A percentile compares a stretch with the other conserved stretches of the same genome.
These are phyloP conservation scores for Wallacemonas sp. DNA, from an alignment of 208 protist species.

Conservation along the genomic window DNA sequence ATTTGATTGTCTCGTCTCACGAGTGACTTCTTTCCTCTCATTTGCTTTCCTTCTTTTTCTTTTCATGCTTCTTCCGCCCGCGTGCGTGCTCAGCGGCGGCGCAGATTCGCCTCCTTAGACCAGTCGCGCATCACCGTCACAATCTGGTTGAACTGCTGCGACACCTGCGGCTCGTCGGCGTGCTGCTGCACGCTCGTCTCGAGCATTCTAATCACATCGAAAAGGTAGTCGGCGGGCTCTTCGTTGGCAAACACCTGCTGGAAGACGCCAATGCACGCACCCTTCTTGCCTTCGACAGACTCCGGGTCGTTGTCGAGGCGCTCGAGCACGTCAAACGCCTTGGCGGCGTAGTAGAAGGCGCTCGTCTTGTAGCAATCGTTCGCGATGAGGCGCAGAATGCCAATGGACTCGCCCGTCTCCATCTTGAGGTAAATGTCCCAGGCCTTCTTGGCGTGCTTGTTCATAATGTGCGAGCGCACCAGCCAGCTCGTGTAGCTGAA, in stretches of 20 bases:
- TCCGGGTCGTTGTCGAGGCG: slow-evolving; percentile 94
- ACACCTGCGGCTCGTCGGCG: slow-evolving; percentile 43
- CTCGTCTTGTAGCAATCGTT: slow-evolving; percentile 97
- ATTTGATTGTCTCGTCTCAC: too few relatives aligned
- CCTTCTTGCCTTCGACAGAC: slow-evolving; percentile 97
- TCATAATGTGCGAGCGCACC: slow-evolving; percentile 95
- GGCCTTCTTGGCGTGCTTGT: slow-evolving; percentile 91
- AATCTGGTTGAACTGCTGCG: slow-evolving; percentile 87
- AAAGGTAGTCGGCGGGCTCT: slow-evolving; percentile 81
- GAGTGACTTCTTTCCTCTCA: too few relatives aligned
- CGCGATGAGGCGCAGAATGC: slow-evolving; percentile 96
- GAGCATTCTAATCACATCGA: slow-evolving; percentile 94
- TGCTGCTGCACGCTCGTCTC: slow-evolving; percentile 84
- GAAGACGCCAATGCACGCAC: slow-evolving; percentile 96
- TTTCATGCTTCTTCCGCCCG: too few relatives aligned
- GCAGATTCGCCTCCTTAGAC: slow-evolving; percentile 90
- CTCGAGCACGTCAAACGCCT: slow-evolving; percentile 98
- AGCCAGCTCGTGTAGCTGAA: slow-evolving; percentile 95
- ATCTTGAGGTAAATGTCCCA: slow-evolving; percentile 98
- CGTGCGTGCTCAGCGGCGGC: too few relatives aligned
- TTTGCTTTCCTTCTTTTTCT: too few relatives aligned
- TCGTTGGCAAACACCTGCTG: slow-evolving; percentile 95
- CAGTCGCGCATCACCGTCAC: slow-evolving; percentile 93
- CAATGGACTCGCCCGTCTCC: slow-evolving; percentile 94
- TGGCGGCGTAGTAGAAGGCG: slow-evolving; percentile 96